phyloP scores from a whole-genome alignment of 176 grass and related monocot species.

The Musa itinerans region DNA sequence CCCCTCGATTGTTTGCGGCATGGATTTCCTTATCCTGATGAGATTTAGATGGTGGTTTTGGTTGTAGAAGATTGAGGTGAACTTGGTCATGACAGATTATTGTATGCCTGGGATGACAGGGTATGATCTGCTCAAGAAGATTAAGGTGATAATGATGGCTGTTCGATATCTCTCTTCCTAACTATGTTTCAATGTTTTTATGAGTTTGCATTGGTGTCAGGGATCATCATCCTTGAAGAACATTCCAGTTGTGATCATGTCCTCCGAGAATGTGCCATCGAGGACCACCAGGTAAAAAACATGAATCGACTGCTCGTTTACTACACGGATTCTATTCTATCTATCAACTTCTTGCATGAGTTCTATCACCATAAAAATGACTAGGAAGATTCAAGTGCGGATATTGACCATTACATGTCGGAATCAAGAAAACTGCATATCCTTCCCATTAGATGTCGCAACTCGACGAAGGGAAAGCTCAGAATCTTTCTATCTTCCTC shows the following conservation, averaged over 20 bases:
- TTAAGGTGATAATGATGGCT: slow-evolving; percentile 46
- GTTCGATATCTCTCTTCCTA: neutral
- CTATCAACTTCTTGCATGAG: neutral
- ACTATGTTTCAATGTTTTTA: slow-evolving; percentile 2
- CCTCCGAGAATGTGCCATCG: slow-evolving; percentile 88
- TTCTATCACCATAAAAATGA: neutral
- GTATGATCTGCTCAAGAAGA: slow-evolving; percentile 89
- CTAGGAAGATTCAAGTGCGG: too few relatives aligned
- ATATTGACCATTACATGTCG: neutral
- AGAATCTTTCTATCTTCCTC: neutral
- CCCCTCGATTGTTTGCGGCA: neutral
- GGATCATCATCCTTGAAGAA: slow-evolving; percentile 68
- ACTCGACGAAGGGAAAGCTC: neutral
- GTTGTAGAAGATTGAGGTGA: slow-evolving; percentile 61
- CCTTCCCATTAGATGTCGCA: neutral
- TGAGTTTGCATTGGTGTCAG: slow-evolving; percentile 28
- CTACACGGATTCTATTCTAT: neutral
- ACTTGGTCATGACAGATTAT: slow-evolving; percentile 92
- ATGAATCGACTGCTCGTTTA: neutral
- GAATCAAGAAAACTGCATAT: neutral
- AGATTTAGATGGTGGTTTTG: neutral
- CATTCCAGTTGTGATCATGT: slow-evolving; percentile 97
- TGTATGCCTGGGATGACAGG: slow-evolving; percentile 99
- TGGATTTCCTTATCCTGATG: neutral
- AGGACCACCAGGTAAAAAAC: slow-evolving; percentile 70